Evolutionary conservation across 352 stramenopile genomes (phyloP), one percentile per base, ranked within the genome.

Genomic region (Globisporangium canariense): DNA sequence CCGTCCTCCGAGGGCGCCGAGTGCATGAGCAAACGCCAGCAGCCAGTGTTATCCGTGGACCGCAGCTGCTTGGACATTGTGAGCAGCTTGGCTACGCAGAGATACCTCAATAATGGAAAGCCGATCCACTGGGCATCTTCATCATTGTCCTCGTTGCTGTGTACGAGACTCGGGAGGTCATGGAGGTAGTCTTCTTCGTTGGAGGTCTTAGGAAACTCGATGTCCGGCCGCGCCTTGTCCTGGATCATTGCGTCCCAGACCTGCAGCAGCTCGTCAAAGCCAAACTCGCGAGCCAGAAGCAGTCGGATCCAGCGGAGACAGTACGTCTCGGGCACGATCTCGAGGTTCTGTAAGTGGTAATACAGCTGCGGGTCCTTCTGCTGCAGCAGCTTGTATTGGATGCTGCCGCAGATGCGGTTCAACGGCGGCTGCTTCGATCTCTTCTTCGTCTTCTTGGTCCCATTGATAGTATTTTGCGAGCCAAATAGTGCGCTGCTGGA

Each of bases 261-360:
- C 25, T 65, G 65, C 13, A 94, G 41, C 2, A 91, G 55, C 28
- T 89, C 75, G 10, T 87, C 69, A 45, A 94, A 75, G 3, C 68
- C 69, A 46, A 88, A 94, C 62, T 94, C 86, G 1, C 86, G 77
- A n/a, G 83, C 83, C 49, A 94, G 85, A 1, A 94, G 56, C 28
- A 94, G 73, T 0, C 86, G 86, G 16, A 93, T 77, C 86, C 86
- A 94, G 10, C 86, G 76, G 18, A 93, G 67, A 32, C 86, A 93
- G 67, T 94, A 93, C 36, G 83, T 93, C 58, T 93, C 83, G 1
- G 86, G 86, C 0, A 89, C 73, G 54, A 93, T 90, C 10, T 93
- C 81, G 43, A 93, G 66, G 62, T 94, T 90, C 52, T 89, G 74
- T 9, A 94, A 62, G 34, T 94, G 84, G 45, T 89, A 92, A 55